phyloP scores from a whole-genome alignment of 2,329 filamentous ascomycete genomes.

The Grosmannia clavigera region DNA sequence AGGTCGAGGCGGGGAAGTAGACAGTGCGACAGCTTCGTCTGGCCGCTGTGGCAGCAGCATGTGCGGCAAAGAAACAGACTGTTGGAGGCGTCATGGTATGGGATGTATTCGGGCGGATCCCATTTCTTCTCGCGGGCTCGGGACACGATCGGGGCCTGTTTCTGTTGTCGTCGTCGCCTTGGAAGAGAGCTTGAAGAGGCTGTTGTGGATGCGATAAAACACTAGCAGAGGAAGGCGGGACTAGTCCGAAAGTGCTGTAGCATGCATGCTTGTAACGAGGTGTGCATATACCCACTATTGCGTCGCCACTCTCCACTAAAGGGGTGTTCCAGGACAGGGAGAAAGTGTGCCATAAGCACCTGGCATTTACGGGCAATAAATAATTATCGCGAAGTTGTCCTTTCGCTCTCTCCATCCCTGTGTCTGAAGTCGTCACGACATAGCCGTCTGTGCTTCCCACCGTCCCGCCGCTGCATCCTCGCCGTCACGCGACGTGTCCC shows the following conservation, averaged over 20 bases:
- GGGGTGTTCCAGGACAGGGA: neutral
- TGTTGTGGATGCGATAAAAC: neutral
- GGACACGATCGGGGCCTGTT: neutral
- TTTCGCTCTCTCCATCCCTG: constrained; percentile 2
- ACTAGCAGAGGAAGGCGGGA: neutral
- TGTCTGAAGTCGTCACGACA: neutral
- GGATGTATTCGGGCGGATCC: neutral
- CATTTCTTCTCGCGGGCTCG: neutral
- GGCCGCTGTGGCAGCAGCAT: neutral
- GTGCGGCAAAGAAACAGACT: neutral
- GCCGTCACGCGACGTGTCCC: neutral
- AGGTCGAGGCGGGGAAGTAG: constrained; percentile 1
- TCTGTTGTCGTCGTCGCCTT: neutral
- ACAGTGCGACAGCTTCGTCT: constrained; percentile 1
- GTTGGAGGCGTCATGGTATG: neutral
- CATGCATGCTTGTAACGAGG: neutral
- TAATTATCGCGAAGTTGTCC: constrained; percentile 13
- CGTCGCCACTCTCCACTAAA: neutral
- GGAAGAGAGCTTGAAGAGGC: neutral
- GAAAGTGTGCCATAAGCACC: neutral
- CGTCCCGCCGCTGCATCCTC: neutral
- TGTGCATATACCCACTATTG: neutral
- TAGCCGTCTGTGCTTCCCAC: neutral
- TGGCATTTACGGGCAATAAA: constrained; percentile 1
- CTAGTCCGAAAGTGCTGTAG: neutral